These are phyloP conservation scores for Stagonosporopsis chrysanthemi DNA, from an alignment of 2,329 filamentous ascomycete species.

Conservation along the genomic window DNA sequence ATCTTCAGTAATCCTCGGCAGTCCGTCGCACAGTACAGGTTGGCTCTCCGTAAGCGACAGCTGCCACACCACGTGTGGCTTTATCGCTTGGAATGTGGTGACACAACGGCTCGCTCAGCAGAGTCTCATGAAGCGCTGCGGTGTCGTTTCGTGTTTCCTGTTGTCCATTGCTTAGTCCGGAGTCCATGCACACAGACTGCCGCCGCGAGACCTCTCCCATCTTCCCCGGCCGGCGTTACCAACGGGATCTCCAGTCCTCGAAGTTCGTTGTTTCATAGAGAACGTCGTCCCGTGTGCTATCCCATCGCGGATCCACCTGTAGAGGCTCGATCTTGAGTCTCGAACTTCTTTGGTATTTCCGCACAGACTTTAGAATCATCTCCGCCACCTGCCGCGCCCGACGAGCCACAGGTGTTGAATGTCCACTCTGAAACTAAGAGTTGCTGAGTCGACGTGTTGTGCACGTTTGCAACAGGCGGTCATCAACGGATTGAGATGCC, in stretches of 20 bases:
- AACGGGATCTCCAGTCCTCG: slow-evolving; percentile 22
- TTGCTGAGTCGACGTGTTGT: slow-evolving; percentile 21
- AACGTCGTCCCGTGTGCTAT: slow-evolving; percentile 25
- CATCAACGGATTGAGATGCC: slow-evolving; percentile 22
- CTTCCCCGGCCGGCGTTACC: slow-evolving; percentile 22
- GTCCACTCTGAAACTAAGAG: slow-evolving; percentile 27
- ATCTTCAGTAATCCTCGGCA: background rate
- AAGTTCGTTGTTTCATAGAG: slow-evolving; percentile 25
- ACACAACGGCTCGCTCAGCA: slow-evolving; percentile 19
- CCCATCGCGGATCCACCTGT: slow-evolving; percentile 17
- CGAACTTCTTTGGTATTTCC: slow-evolving; percentile 24
- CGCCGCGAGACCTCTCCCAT: slow-evolving; percentile 10
- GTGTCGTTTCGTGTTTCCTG: slow-evolving; percentile 17
- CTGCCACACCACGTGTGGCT: slow-evolving; percentile 23
- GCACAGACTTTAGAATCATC: slow-evolving; percentile 26
- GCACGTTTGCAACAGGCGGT: slow-evolving; percentile 27
- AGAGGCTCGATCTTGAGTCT: slow-evolving; percentile 23
- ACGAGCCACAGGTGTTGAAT: slow-evolving; percentile 24
- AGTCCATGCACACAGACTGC: slow-evolving; percentile 20
- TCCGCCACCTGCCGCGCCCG: slow-evolving; percentile 19
- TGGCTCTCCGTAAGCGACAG: slow-evolving; percentile 3
- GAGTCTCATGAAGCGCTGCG: slow-evolving; percentile 26
- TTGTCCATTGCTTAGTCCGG: slow-evolving; percentile 11
- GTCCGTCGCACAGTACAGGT: slow-evolving; percentile 3
- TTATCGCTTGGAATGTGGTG: slow-evolving; percentile 20